Conservation (phyloP, 257 asterid species). For the Solanum ossicruentum region DNA sequence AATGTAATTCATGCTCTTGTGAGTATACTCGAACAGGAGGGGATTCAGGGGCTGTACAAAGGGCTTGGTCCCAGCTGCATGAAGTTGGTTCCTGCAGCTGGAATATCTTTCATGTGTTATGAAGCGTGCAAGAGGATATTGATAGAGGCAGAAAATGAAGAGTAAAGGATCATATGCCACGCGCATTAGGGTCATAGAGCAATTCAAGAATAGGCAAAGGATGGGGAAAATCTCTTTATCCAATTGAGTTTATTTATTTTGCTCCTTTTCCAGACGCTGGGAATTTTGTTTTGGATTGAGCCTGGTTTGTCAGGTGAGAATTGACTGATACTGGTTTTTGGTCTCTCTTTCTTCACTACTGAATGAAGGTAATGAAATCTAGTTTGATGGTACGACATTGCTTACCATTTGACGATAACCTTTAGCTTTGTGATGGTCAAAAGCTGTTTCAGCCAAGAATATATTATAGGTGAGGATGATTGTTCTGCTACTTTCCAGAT, state of each 20-base stretch:
- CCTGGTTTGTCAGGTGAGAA: conserved; percentile 4
- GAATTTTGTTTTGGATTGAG: conserved; percentile 6
- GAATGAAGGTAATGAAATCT: neutral
- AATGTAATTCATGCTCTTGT: conserved; percentile 82
- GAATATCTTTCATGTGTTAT: conserved; percentile 94
- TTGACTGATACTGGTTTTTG: neutral
- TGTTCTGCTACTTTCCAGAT: neutral
- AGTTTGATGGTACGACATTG: neutral
- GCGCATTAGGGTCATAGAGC: neutral
- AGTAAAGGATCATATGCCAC: conserved; percentile 7
- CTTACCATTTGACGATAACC: neutral
- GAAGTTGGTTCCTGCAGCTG: conserved; percentile 94
- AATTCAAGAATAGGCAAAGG: neutral
- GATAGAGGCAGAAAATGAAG: conserved; percentile 64
- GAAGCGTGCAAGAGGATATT: conserved; percentile 87
- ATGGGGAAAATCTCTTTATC: conserved; percentile 6
- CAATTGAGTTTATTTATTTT: neutral
- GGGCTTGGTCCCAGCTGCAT: conserved; percentile 93
- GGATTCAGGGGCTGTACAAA: conserved; percentile 61
- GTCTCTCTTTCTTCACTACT: neutral
- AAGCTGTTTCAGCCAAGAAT: neutral
- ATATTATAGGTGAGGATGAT: neutral
- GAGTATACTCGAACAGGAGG: conserved; percentile 70
- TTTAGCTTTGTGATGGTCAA: neutral
- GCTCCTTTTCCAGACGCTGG: neutral